Percentiles rank a stretch among this genome's conserved stretches.
phyloP scores from a whole-genome alignment of 352 stramenopile species.

The Phytophthora citricola region DNA sequence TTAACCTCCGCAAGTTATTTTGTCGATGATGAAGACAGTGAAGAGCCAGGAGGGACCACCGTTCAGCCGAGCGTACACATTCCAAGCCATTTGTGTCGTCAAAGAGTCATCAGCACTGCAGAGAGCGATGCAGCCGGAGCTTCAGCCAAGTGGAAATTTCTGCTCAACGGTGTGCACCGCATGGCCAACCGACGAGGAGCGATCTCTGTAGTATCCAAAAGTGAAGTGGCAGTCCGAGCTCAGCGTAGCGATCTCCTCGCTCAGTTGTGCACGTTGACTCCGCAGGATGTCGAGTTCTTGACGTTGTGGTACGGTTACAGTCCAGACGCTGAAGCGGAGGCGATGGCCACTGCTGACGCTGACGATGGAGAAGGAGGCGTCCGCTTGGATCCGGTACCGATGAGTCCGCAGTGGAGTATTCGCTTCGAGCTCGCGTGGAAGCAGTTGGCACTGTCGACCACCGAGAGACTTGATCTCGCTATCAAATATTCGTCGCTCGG shows the following conservation, averaged over 20 bases:
- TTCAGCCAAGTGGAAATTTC: slow-evolving; percentile 53
- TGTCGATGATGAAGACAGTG: slow-evolving; percentile 48
- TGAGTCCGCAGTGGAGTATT: slow-evolving; percentile 62
- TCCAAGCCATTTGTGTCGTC: slow-evolving; percentile 35
- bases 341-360: slow-evolving; percentile 14
- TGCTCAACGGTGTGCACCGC: slow-evolving; percentile 43
- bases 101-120: slow-evolving; percentile 23
- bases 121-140: slow-evolving; percentile 17
- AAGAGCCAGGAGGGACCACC: slow-evolving; percentile 26
- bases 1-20: slow-evolving; percentile 73
- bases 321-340: slow-evolving; percentile 43
- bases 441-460: slow-evolving; percentile 64
- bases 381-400: slow-evolving; percentile 66
- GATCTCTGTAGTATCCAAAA: slow-evolving; percentile 53
- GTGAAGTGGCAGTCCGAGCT: slow-evolving; percentile 36
- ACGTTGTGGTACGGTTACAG: slow-evolving; percentile 69
- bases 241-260: slow-evolving; percentile 58
- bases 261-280: slow-evolving; percentile 55
- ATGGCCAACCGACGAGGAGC: slow-evolving; percentile 55
- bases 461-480: slow-evolving; percentile 69
- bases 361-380: slow-evolving; percentile 10
- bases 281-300: slow-evolving; percentile 68
- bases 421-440: slow-evolving; percentile 78
- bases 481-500: slow-evolving; percentile 80
- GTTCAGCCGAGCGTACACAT: slow-evolving; percentile 54